Evolutionary conservation across 805 yeast species (phyloP).

Genomic region (Phaffomyces opuntiae): DNA sequence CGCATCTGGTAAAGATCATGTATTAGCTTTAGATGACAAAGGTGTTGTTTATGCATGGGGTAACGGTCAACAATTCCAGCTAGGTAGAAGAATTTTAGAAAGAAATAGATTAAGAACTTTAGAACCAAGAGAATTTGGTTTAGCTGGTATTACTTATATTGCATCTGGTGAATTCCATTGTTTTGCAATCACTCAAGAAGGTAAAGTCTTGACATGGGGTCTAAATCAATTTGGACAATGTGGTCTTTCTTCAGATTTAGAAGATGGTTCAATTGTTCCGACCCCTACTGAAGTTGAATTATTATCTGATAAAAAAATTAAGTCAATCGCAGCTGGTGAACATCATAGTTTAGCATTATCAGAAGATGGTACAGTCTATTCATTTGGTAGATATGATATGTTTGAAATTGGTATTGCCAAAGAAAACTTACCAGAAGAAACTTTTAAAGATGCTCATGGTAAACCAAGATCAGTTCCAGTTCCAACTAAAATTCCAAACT

Average conservation of each 20-base stretch:
- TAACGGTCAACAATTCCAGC: conserved; percentile 86
- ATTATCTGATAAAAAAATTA: conserved; percentile 51
- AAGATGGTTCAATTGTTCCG: conserved; percentile 77
- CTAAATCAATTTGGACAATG: conserved; percentile 96
- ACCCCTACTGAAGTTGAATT: conserved; percentile 70
- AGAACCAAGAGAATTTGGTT: conserved; percentile 79
- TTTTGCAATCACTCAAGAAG: conserved; percentile 76
- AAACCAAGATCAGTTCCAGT: conserved; percentile 78
- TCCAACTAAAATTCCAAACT: conserved; percentile 60
- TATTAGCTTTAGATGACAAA: conserved; percentile 71
- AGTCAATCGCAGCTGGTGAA: conserved; percentile 81
- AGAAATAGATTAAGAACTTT: conserved; percentile 67
- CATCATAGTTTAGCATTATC: conserved; percentile 84
- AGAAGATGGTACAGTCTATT: conserved; percentile 62
- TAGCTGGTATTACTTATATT: conserved; percentile 68
- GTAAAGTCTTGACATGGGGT: conserved; percentile 85
- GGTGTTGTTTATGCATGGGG: conserved; percentile 98
- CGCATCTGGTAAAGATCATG: conserved; percentile 91
- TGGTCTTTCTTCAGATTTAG: conserved; percentile 70
- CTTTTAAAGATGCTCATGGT: conserved; percentile 74
- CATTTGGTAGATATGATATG: conserved; percentile 93
- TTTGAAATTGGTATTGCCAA: conserved; percentile 79
- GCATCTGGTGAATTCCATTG: conserved; percentile 96
- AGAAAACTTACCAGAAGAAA: conserved; percentile 58
- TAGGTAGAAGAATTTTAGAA: conserved; percentile 81